Conservation (phyloP, 148 eudicot genomes). For the Rhododendron simsii region DNA sequence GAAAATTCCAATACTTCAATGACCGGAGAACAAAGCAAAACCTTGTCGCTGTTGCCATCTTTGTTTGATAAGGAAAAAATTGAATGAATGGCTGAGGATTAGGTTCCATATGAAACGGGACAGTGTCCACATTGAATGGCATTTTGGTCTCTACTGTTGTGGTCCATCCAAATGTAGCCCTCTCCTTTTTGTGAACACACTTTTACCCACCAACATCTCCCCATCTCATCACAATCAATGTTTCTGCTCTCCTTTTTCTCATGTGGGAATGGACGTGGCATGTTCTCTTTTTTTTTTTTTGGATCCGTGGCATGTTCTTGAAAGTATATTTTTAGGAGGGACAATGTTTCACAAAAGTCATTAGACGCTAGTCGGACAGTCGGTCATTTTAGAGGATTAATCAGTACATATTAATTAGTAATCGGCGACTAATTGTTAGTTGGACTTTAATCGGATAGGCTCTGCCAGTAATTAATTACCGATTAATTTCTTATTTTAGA, state of each 20-base stretch:
- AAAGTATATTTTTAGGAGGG: background rate
- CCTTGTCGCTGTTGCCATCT: background rate
- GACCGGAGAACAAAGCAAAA: conserved; percentile 3
- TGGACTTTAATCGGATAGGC: too few species aligned
- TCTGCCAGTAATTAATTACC: too few species aligned
- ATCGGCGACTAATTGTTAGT: too few species aligned
- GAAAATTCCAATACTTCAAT: background rate
- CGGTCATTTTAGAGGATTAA: too few species aligned
- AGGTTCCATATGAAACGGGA: background rate
- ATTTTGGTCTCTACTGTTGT: conserved; percentile 5
- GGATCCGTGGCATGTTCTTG: background rate
- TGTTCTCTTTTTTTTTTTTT: background rate
- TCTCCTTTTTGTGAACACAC: background rate
- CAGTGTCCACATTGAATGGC: conserved; percentile 20
- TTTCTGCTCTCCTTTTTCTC: background rate
- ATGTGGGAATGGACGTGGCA: background rate
- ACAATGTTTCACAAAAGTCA: too few species aligned
- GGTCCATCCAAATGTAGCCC: conserved; percentile 18
- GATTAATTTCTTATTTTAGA: too few species aligned
- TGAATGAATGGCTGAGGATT: conserved; percentile 1
- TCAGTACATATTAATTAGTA: too few species aligned
- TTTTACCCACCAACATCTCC: background rate
- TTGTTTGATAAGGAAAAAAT: background rate
- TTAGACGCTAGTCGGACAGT: too few species aligned
- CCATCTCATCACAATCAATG: background rate